Evolutionary conservation across 768 basidiomycete genomes (phyloP), one percentile per base, ranked within the genome.

Genomic region (Pleurotus cornucopiae): DNA sequence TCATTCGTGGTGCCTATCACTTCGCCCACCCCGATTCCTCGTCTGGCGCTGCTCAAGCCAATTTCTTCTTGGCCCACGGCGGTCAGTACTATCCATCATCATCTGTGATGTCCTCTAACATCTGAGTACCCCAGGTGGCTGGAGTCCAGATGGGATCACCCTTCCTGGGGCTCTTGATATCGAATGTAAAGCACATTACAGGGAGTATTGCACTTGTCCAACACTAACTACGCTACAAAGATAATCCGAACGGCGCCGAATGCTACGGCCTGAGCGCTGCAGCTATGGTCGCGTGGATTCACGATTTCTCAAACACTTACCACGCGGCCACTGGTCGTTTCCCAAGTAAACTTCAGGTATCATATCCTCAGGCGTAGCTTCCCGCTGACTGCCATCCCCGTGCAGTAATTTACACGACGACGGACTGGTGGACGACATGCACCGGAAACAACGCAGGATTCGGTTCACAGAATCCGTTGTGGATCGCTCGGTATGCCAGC

Each of bases 341-440:
- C 18, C 59, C 48, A 39, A 63, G 66, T 58, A 16, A 45, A 38
- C 40, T 12, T 34, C 46, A 38, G 2, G 9, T 14, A 14, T 3
- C 20, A 13, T 12, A 44, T 44, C 41, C 20, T 23, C 43, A 4
- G 4, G 55, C 7, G n/a, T 37, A 52, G 6, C 21, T 5, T 4
- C 11, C 11, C 46, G 6, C 58, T 48, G 41, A 25, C 25, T 3
- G 13, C 34, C 43, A 41, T 6, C 18, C 0, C 43, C 14, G 43
- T 52, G 6, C 55, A 79, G 81, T 81, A 38, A 83, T 86, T 55
- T 86, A 86, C 60, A 81, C 81, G 26, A 83, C 80, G 2, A 84
- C 82, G 7, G 71, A 78, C 64, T 88, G 85, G 85, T 88, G 86
- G 86, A 79, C 61, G 6, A 75, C 73, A 7, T 88, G 86, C 65